Evolutionary conservation across 2,329 filamentous ascomycete species (phyloP).

Genomic region (Pseudogymnoascus sp.): DNA sequence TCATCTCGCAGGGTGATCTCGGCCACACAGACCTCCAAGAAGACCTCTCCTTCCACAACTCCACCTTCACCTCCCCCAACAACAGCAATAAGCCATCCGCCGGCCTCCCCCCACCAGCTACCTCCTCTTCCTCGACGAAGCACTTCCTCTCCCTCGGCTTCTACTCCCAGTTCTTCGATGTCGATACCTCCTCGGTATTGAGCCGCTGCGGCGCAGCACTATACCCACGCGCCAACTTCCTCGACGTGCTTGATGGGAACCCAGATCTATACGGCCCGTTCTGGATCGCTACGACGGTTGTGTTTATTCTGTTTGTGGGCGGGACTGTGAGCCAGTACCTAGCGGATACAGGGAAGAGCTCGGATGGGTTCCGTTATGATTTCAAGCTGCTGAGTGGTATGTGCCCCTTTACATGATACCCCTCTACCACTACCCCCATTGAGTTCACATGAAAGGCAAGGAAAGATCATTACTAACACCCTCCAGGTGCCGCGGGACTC

Average conservation of each 20-base stretch:
- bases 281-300: constrained; percentile 97
- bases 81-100: constrained; percentile 32
- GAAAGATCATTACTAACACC: constrained; percentile 9
- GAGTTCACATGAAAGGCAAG: background rate
- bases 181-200: constrained; percentile 86
- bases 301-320: constrained; percentile 89
- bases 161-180: constrained; percentile 98
- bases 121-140: constrained; percentile 61
- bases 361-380: constrained; percentile 75
- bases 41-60: constrained; percentile 97
- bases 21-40: constrained; percentile 97
- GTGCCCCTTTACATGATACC: constrained; percentile 20
- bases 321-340: constrained; percentile 93
- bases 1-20: constrained; percentile 69
- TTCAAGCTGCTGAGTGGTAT: constrained; percentile 79
- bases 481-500: constrained; percentile 70
- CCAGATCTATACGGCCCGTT: constrained; percentile 94
- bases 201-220: constrained; percentile 82
- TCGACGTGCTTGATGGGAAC: constrained; percentile 94
- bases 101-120: constrained; percentile 50
- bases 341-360: constrained; percentile 53
- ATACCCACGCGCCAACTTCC: constrained; percentile 87
- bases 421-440: background rate
- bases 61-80: constrained; percentile 63
- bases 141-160: constrained; percentile 89